Evolutionary conservation across 139 green algal species (phyloP), one percentile per base, ranked within the genome.

Genomic region (Bryopsis sp.): DNA sequence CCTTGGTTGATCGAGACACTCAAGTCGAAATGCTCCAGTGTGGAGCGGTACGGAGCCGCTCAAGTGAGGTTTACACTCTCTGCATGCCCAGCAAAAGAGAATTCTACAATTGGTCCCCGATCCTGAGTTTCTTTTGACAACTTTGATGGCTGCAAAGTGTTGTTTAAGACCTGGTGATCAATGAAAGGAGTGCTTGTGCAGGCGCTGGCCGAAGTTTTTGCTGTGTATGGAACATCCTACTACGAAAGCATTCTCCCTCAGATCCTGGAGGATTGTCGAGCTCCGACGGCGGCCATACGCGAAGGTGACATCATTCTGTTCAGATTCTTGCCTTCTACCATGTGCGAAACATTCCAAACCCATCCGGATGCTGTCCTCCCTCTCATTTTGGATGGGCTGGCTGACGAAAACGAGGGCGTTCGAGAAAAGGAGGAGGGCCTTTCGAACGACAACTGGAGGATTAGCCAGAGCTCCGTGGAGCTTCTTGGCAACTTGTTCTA

Each of bases 401-500:
- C 88, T 28, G 93, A 98, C 69, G 91, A 97, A 78, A 81, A 81
- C 29, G 93, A 99, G 82, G 82, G 84, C 24, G 93, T 99, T 70
- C 77, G 94, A 0, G 90, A 97, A 32, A 84, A 98, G 48, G 93
- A 97, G 82, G 79, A 85, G 37, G 90, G 90, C n/a, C 82, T 96
- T 0, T 78, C 87, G 47, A 73, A 78, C 39, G 78, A 82, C 61
- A 96, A 93, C 77, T 98, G 93, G 93, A 88, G 94, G 70, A 98
- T 99, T 77, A 59, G 94, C 3, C 90, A 99, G 79, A 85, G 76
- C 34, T 91, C 82, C 5, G 80, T 97, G 38, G 90, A 98, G 77
- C 84, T 99, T 37, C 84, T 97, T 39, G 94, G 94, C 22, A 87
- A 95, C 66, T 82, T 99, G 76, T 84, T 99, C 26, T 99, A 96